A percentile compares a stretch with the other conserved stretches of the same genome.
These are phyloP conservation scores for Coemansia sp. DNA, from an alignment of 192 early-diverging fungal species.

Conservation along the genomic window DNA sequence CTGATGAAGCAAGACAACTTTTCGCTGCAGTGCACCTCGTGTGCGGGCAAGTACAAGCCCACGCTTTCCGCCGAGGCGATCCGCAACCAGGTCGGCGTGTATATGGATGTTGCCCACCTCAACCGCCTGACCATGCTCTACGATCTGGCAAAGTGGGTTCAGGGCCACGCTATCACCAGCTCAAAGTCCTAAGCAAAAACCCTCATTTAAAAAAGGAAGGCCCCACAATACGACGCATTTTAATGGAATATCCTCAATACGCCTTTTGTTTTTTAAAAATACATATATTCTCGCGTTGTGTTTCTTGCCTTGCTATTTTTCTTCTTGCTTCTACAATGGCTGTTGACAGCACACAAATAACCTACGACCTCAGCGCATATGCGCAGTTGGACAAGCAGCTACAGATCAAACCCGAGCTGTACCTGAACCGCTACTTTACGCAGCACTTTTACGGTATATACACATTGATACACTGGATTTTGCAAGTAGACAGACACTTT, in stretches of 20 bases:
- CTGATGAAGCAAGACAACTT: slow-evolving; percentile 80
- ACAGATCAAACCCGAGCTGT: slow-evolving; percentile 11
- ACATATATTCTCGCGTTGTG: too few species aligned
- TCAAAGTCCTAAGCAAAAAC: background rate
- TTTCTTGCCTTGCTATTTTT: background rate
- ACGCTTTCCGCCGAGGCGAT: slow-evolving; percentile 7
- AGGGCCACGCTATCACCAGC: background rate
- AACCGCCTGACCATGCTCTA: slow-evolving; percentile 33
- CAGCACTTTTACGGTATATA: slow-evolving; percentile 18
- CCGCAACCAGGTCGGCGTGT: slow-evolving; percentile 28
- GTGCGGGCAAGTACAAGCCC: slow-evolving; percentile 61
- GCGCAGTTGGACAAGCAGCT: slow-evolving; percentile 17
- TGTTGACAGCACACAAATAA: slow-evolving; percentile 7
- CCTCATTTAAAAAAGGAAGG: too few species aligned
- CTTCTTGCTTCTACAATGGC: background rate
- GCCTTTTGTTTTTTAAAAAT: too few species aligned
- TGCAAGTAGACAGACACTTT: too few species aligned
- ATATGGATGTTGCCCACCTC: slow-evolving; percentile 31
- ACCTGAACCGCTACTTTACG: slow-evolving; percentile 33
- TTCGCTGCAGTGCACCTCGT: slow-evolving; percentile 65
- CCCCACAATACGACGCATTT: too few species aligned
- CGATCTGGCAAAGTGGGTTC: slow-evolving; percentile 35
- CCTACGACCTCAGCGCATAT: slow-evolving; percentile 33
- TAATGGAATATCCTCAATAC: too few species aligned
- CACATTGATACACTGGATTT: background rate